phyloP scores from a whole-genome alignment of 2,329 filamentous ascomycete species.

The Fusarium sp. region DNA sequence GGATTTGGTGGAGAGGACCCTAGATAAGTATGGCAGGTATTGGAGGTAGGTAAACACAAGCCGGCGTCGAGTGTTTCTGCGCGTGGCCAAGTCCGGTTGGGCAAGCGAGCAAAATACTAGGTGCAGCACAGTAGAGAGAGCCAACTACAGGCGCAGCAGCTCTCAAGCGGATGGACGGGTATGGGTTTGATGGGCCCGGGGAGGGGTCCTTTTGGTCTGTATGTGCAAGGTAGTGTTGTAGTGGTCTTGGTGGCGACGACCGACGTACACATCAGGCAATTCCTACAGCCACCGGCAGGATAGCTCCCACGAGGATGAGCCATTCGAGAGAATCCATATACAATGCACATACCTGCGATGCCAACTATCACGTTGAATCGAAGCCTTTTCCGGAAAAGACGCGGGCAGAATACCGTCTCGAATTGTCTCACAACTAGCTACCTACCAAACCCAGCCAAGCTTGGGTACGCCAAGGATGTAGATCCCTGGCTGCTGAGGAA shows the following conservation, averaged over 20 bases:
- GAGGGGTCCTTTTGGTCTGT: slow-evolving; percentile 17
- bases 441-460: slow-evolving; percentile 34
- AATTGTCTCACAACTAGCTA: slow-evolving; percentile 23
- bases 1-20: slow-evolving; percentile 14
- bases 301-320: slow-evolving; percentile 4
- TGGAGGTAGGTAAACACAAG: slow-evolving; percentile 10
- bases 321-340: slow-evolving; percentile 7
- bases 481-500: slow-evolving; percentile 35
- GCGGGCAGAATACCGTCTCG: slow-evolving; percentile 12
- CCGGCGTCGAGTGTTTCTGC: slow-evolving; percentile 15
- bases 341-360: slow-evolving; percentile 28
- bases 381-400: slow-evolving; percentile 33
- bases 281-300: slow-evolving; percentile 19
- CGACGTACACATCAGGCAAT: slow-evolving; percentile 32
- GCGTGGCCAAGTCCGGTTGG: slow-evolving; percentile 41
- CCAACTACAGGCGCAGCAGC: neutral
- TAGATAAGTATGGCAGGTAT: slow-evolving; percentile 9
- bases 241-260: slow-evolving; percentile 18
- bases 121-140: neutral
- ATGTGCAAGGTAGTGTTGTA: neutral
- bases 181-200: slow-evolving; percentile 18
- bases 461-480: slow-evolving; percentile 28
- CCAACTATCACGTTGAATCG: slow-evolving; percentile 12
- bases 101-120: slow-evolving; percentile 7
- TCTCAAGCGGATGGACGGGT: slow-evolving; percentile 15